Base-by-base conservation (phyloP, 257 asterid genomes). In the Fraxinus anomala region DNA sequence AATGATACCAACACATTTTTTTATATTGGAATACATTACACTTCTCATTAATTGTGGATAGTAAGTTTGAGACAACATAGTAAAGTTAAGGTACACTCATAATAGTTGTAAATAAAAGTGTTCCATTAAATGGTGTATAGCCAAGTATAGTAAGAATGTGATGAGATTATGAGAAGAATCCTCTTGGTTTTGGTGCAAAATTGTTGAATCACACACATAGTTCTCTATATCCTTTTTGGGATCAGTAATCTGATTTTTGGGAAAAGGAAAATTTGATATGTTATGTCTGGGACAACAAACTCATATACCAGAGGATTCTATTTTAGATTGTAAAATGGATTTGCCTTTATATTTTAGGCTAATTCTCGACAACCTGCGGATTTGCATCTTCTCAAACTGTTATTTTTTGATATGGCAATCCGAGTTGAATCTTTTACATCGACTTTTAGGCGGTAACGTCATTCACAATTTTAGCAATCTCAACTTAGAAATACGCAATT, bases 201-300 rank as follows among this genome's bases (percentile, higher is more conserved):
- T 81, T 63, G 72, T 83, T 80, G 84, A 73, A 73, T 70, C 19
- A 28, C 82, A 82, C 86, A 78, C 82, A 47, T 42, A 17, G 14
- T 51, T 47, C 13, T 14, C 30, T 31, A 31, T n/a, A 34, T 31
- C 33, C 28, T 63, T 2, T 36, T 17, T 31, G 34, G 75, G 70
- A 82, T 51, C 73, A 23, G 34, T 24, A 11, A 26, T 63, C 67
- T 21, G 34, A 71, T 76, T 65, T 81, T n/a, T 13, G 66, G 78
- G 74, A 72, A 42, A 4, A 3, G 31, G 23, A 13, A 72, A 56
- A 68, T 63, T 67, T 72, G 75, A 70, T 67, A 72, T 39, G 7
- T 11, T 3, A 40, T 65, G 67, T 72, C 79, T 49, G 6, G 47
- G 2, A 42, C 49, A 12, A 11, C 13, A 42, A 42, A 42, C 49